These are phyloP conservation scores for Taiwanofungus camphoratus DNA, from an alignment of 1,284 basidiomycete species.

Conservation along the genomic window DNA sequence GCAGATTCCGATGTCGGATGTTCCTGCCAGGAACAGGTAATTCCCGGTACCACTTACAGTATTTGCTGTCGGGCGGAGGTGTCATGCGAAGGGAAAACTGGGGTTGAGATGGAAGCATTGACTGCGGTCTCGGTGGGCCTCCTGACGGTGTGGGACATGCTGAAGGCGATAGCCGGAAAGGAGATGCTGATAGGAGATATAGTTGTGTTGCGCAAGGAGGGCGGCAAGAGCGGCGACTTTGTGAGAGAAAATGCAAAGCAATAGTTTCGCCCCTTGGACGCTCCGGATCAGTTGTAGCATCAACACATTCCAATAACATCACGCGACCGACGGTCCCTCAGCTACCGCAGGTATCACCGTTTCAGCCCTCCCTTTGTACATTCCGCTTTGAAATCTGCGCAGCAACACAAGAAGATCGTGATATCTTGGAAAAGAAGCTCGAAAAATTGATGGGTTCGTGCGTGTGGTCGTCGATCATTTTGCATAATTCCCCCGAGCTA, in stretches of 20 bases:
- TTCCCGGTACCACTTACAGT: conserved; percentile 31
- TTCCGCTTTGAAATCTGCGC: too few species aligned
- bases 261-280: too few species aligned
- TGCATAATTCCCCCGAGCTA: too few species aligned
- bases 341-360: too few species aligned
- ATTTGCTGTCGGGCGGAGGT: conserved; percentile 65
- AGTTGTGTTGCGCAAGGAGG: conserved; percentile 61
- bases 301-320: too few species aligned
- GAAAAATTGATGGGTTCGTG: too few species aligned
- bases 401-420: too few species aligned
- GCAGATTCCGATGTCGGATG: conserved; percentile 18
- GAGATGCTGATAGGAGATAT: conserved; percentile 77
- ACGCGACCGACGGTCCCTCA: too few species aligned
- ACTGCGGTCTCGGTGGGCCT: conserved; percentile 77
- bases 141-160: conserved; percentile 89
- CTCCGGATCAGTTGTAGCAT: too few species aligned
- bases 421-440: too few species aligned
- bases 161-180: conserved; percentile 81
- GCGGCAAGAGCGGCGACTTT: conserved; percentile 73
- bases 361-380: too few species aligned
- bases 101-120: conserved; percentile 94
- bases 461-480: too few species aligned
- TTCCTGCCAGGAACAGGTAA: conserved; percentile 2
- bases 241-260: conserved; percentile 13
- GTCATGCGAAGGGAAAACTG: conserved; percentile 74